Evolutionary conservation across 78 protist genomes (phyloP).

Genomic region (Dictyostelium firmibasis): DNA sequence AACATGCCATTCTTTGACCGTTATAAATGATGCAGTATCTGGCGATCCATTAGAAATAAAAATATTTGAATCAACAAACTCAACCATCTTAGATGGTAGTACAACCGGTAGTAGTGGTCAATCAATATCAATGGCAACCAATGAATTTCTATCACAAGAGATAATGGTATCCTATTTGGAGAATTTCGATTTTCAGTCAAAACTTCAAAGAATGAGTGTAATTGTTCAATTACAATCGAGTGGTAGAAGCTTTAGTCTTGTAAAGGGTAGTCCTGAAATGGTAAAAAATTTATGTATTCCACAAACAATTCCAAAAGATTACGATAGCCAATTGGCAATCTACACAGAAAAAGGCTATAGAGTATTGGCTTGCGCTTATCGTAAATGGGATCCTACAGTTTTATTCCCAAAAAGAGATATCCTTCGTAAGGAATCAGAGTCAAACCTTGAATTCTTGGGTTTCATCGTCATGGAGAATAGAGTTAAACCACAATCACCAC

Average conservation of each 20-base stretch:
- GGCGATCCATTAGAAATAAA: slow-evolving; percentile 94
- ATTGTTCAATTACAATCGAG: slow-evolving; percentile 5
- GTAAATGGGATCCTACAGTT: neutral
- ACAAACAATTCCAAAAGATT: slow-evolving; percentile 79
- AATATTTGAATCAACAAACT: slow-evolving; percentile 81
- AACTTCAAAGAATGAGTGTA: slow-evolving; percentile 91
- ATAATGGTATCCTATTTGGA: slow-evolving; percentile 16
- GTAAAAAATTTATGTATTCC: slow-evolving; percentile 65
- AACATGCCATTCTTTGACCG: slow-evolving; percentile 87
- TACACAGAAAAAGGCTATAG: slow-evolving; percentile 89
- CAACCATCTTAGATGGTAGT: slow-evolving; percentile 50
- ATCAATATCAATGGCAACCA: neutral
- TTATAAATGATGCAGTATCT: slow-evolving; percentile 48
- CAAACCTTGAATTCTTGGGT: slow-evolving; percentile 71
- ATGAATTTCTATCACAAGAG: neutral
- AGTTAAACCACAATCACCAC: slow-evolving; percentile 81
- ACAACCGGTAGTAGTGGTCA: neutral
- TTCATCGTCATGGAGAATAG: slow-evolving; percentile 82
- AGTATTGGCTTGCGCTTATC: slow-evolving; percentile 89
- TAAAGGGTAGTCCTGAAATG: slow-evolving; percentile 95
- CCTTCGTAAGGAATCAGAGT: slow-evolving; percentile 67
- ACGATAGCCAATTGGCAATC: slow-evolving; percentile 2
- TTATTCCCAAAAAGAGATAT: neutral
- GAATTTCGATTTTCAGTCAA: slow-evolving; percentile 77
- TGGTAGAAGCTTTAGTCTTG: neutral